Percentiles rank a stretch among this genome's conserved stretches.
Conservation (phyloP, 2,329 filamentous ascomycete species). For the Colletotrichum sp. region DNA sequence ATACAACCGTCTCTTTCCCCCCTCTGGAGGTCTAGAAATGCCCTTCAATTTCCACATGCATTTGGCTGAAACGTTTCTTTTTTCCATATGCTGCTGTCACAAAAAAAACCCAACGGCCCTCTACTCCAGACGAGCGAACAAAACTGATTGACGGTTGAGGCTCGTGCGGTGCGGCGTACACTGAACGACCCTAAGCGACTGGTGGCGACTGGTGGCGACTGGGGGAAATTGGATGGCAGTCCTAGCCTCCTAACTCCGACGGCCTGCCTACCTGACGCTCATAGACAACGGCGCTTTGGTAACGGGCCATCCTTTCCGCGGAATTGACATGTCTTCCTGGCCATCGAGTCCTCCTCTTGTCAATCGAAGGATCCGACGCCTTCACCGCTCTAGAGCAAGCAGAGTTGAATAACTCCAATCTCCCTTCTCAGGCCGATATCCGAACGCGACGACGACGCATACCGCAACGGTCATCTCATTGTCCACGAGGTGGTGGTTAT, state of each 20-base stretch:
- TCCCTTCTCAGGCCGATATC: background rate
- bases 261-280: background rate
- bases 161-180: background rate
- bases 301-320: background rate
- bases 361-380: background rate
- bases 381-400: background rate
- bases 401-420: background rate
- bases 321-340: background rate
- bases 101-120: background rate
- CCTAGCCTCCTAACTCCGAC: background rate
- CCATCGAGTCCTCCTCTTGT: background rate
- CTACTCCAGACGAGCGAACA: background rate
- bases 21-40: background rate
- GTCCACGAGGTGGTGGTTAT: background rate
- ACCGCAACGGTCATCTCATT: background rate
- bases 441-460: background rate
- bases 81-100: background rate
- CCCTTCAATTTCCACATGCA: conserved; percentile 16
- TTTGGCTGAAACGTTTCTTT: conserved; percentile 10
- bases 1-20: background rate
- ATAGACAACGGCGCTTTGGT: background rate
- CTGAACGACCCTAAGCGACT: background rate
- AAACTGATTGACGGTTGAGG: background rate
- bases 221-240: background rate
- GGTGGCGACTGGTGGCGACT: background rate